Conservation (phyloP, 164 flowering plant genomes). For the Nymphaea colorata region DNA sequence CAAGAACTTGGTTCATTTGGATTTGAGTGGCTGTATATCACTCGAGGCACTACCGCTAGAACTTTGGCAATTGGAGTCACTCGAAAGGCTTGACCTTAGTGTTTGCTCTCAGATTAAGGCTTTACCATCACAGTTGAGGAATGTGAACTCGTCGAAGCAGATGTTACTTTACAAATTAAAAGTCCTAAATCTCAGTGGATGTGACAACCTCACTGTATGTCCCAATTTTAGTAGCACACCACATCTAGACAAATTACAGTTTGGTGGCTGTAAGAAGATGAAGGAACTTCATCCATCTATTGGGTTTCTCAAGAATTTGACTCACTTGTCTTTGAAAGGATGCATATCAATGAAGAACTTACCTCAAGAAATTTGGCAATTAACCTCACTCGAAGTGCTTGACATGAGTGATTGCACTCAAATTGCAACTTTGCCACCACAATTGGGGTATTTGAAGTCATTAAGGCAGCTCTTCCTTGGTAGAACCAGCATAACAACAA, state of each 20-base stretch:
- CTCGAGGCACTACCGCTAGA: too few relatives aligned
- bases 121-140: too few relatives aligned
- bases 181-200: too few relatives aligned
- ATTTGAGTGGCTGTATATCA: too few relatives aligned
- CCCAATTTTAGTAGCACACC: neutral
- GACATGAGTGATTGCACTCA: neutral
- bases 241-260: neutral
- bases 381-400: neutral
- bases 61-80: too few relatives aligned
- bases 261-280: neutral
- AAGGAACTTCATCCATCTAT: neutral
- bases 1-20: too few relatives aligned
- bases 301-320: neutral
- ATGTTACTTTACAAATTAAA: too few relatives aligned
- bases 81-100: too few relatives aligned
- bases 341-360: neutral
- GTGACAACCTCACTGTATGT: too few relatives aligned
- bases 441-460: neutral
- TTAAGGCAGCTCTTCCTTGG: neutral
- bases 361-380: neutral
- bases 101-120: too few relatives aligned
- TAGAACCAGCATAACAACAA: neutral
- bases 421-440: neutral
- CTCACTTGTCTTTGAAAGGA: neutral
- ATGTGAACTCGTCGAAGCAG: too few relatives aligned